Evolutionary conservation across 108 stramenopile genomes (phyloP), one percentile per base, ranked within the genome.

Genomic region (Cyclotella kingstonii): DNA sequence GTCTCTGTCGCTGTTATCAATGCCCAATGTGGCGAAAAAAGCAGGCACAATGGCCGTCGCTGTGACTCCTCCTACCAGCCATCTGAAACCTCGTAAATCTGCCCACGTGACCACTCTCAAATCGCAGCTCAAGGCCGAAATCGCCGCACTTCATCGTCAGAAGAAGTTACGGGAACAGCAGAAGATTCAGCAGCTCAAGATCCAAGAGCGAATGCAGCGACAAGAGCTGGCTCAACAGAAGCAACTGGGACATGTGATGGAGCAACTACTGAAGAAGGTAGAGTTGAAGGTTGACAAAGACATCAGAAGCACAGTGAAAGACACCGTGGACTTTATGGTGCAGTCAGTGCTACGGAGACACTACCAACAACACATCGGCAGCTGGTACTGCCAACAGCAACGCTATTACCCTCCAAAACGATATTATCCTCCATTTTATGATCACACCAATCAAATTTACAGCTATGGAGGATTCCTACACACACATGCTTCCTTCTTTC

Each of bases 101-200:
- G 28, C 27, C 59, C 43, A 33, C 63, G 49, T 46, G 25, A 54
- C 70, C 61, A 50, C 50, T 10, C 51, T 85, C 45, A 82, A 80
- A 69, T 63, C 76, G 19, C 62, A 73, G 63, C 64, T 84, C 25
- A 86, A 86, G 56, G 72, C 79, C 34, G 79, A 86, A 62, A 84
- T 86, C 51, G 78, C 78, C 25, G 35, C 53, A 27, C 62, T 86
- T 53, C 81, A 86, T 28, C 76, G 69, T 41, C 63, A 63, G 19
- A 73, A 73, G 57, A 45, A 52, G 21, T 42, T 72, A 63, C 46
- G 46, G 26, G 36, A 80, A 0, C 79, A 39, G 19, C 68, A 66
- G 56, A 42, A 51, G n/a, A n/a, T n/a, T n/a, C n/a, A n/a, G n/a
- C n/a, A n/a, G n/a, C n/a, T n/a, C n/a, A n/a, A n/a, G n/a, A n/a